These are phyloP conservation scores for Mycena metata DNA, from an alignment of 768 basidiomycete species.

Conservation along the genomic window DNA sequence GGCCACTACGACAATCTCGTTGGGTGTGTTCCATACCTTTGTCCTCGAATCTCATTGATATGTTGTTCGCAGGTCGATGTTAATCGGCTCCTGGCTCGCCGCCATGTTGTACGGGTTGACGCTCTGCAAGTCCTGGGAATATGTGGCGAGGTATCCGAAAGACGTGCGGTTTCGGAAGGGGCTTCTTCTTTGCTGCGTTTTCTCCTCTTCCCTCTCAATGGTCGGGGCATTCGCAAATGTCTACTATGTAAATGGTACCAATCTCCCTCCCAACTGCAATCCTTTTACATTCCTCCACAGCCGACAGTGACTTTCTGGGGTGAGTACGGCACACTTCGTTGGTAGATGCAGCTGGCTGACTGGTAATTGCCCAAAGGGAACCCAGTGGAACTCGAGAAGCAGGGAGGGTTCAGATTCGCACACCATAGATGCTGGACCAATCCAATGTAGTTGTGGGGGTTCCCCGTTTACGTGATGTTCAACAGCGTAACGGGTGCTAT, in stretches of 20 bases:
- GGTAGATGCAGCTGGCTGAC: background rate
- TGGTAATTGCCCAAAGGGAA: background rate
- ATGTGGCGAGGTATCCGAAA: background rate
- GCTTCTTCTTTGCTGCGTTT: background rate
- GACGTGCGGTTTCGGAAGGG: background rate
- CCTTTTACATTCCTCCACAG: background rate
- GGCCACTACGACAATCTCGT: constrained; percentile 12
- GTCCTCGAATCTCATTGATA: constrained; percentile 12
- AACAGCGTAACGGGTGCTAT: background rate
- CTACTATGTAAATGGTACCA: background rate
- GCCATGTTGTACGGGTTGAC: too few relatives aligned
- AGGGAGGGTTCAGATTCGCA: background rate
- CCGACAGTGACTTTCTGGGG: background rate
- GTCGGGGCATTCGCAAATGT: background rate
- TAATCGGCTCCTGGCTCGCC: background rate
- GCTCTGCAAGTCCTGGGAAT: constrained; percentile 1
- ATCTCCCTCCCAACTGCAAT: too few relatives aligned
- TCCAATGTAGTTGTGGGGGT: background rate
- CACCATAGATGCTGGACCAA: too few relatives aligned
- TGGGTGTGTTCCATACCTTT: constrained; percentile 7
- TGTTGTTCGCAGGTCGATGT: too few relatives aligned
- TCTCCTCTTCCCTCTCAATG: background rate
- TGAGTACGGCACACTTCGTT: background rate
- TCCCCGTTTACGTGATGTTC: background rate
- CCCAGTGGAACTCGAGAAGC: background rate